A percentile compares a stretch with the other conserved stretches of the same genome.
Conservation (phyloP, 306 rosid genomes). For the apple (Malus domestica) region ASM211411v1 NC_041791.1:26722501-26723000, state of each 20-base stretch:
- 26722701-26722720: slow-evolving; percentile 53
- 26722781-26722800: slow-evolving; percentile 86
- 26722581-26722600: background rate
- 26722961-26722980: slow-evolving; percentile 8
- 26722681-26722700: slow-evolving; percentile 65
- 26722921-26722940: background rate
- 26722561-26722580: slow-evolving; percentile 6
- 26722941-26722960: background rate
- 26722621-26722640: slow-evolving; percentile 96
- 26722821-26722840: slow-evolving; percentile 68
- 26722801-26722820: slow-evolving; percentile 86
- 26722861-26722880: slow-evolving; percentile 30
- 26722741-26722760: slow-evolving; percentile 88
- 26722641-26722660: slow-evolving; percentile 73
- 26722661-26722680: slow-evolving; percentile 76
- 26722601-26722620: slow-evolving; percentile 62
- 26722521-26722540: slow-evolving; percentile 19
- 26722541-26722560: background rate
- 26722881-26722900: background rate
- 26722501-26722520: slow-evolving; percentile 67
- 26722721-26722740: slow-evolving; percentile 88
- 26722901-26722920: background rate
- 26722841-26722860: slow-evolving; percentile 46
- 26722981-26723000: slow-evolving; percentile 43
- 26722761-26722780: slow-evolving; percentile 76